Percentiles rank a stretch among this genome's conserved stretches.
phyloP scores from a whole-genome alignment of 73 alveolate species.

The Tetrahymena thermophila region DNA sequence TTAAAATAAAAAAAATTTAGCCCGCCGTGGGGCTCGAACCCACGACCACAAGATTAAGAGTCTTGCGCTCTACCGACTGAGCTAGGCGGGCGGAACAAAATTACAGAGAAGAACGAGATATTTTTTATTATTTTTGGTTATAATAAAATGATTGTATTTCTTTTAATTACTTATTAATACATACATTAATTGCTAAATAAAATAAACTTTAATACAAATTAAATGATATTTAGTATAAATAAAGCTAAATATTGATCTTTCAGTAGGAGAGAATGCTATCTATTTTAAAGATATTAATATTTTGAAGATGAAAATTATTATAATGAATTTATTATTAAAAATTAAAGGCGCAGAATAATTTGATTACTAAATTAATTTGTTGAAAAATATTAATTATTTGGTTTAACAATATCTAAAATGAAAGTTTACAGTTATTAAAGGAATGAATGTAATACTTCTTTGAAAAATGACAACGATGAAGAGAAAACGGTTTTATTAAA shows the following conservation, averaged over 20 bases:
- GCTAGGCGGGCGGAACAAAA: constrained; percentile 1
- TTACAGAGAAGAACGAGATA: background rate
- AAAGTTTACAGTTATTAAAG: background rate
- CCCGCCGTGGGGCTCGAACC: constrained; percentile 9
- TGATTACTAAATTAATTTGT: background rate
- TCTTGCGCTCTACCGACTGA: constrained; percentile 4
- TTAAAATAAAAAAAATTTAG: background rate
- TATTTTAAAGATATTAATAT: too few relatives aligned
- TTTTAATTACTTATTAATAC: too few relatives aligned
- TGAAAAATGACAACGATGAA: background rate
- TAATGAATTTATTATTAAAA: too few relatives aligned
- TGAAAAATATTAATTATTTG: background rate
- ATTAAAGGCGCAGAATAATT: background rate
- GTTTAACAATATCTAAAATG: background rate
- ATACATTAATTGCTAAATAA: too few relatives aligned
- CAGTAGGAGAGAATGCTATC: too few relatives aligned
- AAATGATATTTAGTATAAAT: too few relatives aligned
- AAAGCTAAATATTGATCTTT: too few relatives aligned
- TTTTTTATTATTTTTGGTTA: background rate
- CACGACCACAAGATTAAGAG: too few relatives aligned
- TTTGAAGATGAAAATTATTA: background rate
- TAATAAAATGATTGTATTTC: background rate
- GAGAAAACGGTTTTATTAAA: background rate
- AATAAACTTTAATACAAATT: too few relatives aligned
- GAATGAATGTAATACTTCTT: background rate